Evolutionary conservation across 768 basidiomycete genomes (phyloP).

Genomic region (Rhodotorula graminis): DNA sequence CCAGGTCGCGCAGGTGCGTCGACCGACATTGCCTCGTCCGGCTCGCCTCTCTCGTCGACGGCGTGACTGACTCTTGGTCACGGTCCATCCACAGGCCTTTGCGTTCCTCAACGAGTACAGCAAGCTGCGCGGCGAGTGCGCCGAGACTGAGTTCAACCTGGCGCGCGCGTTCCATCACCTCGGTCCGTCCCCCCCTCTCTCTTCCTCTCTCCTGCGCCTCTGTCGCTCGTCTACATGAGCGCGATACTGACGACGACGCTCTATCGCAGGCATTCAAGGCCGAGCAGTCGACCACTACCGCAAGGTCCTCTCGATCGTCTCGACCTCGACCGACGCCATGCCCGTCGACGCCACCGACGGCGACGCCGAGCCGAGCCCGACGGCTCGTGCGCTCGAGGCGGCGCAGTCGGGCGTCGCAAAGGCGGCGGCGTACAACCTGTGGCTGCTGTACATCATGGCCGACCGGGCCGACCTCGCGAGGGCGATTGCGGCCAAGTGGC

Average conservation of each 20-base stretch:
- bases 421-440: constrained; percentile 36
- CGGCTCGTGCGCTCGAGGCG: too few species aligned
- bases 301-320: constrained; percentile 29
- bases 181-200: constrained; percentile 57
- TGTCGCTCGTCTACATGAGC: neutral
- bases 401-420: neutral
- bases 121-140: constrained; percentile 55
- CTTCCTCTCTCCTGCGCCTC: neutral
- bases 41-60: neutral
- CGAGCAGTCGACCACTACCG: constrained; percentile 83
- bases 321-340: neutral
- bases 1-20: constrained; percentile 65
- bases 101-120: constrained; percentile 81
- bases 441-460: constrained; percentile 12
- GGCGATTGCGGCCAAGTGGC: constrained; percentile 24
- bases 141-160: constrained; percentile 90
- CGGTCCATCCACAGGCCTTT: constrained; percentile 57
- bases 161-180: constrained; percentile 86
- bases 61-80: constrained; percentile 1
- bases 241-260: too few species aligned
- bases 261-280: constrained; percentile 68
- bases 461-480: constrained; percentile 17
- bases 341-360: constrained; percentile 8
- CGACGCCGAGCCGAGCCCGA: neutral
- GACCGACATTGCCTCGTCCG: neutral